A percentile compares a stretch with the other conserved stretches of the same genome.
Conservation (phyloP, 1,284 basidiomycete species). For the Cryptococcus jaspeensis region DNA sequence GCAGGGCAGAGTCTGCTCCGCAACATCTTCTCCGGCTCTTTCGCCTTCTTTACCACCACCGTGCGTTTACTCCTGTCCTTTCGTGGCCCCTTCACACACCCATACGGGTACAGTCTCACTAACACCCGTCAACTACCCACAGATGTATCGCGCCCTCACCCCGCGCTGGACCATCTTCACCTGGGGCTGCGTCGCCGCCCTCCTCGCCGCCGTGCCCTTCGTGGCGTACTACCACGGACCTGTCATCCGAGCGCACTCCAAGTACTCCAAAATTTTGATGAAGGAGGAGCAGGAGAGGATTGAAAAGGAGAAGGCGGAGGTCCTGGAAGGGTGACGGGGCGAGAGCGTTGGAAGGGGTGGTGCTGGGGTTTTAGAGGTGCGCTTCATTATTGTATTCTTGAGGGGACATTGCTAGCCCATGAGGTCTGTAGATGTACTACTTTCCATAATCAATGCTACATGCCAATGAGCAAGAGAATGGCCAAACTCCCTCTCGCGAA, state of each 20-base stretch:
- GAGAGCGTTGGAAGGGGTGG: no score
- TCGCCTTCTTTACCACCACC: slow-evolving; percentile 22
- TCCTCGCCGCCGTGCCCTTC: slow-evolving; percentile 42
- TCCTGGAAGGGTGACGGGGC: slow-evolving; percentile 10
- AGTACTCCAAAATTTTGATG: slow-evolving; percentile 42
- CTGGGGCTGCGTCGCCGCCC: slow-evolving; percentile 19
- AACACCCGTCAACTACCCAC: neutral
- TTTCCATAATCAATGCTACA: no score
- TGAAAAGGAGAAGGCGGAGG: slow-evolving; percentile 25
- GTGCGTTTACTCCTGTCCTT: no score
- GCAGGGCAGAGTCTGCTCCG: slow-evolving; percentile 29
- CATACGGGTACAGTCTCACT: no score
- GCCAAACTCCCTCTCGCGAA: no score
- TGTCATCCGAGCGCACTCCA: slow-evolving; percentile 35
- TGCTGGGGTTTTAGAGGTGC: no score
- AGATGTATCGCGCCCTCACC: slow-evolving; percentile 21
- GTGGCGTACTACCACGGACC: slow-evolving; percentile 42
- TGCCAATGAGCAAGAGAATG: no score
- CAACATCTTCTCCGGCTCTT: slow-evolving; percentile 28
- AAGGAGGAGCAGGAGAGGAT: slow-evolving; percentile 37
- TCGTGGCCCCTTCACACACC: neutral
- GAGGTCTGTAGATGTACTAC: no score
- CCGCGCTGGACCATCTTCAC: slow-evolving; percentile 24
- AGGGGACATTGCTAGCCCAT: no score
- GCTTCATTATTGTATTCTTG: no score